These are phyloP conservation scores for Medicago ruthenica DNA, from an alignment of 306 rosid species.

Conservation along the genomic window DNA sequence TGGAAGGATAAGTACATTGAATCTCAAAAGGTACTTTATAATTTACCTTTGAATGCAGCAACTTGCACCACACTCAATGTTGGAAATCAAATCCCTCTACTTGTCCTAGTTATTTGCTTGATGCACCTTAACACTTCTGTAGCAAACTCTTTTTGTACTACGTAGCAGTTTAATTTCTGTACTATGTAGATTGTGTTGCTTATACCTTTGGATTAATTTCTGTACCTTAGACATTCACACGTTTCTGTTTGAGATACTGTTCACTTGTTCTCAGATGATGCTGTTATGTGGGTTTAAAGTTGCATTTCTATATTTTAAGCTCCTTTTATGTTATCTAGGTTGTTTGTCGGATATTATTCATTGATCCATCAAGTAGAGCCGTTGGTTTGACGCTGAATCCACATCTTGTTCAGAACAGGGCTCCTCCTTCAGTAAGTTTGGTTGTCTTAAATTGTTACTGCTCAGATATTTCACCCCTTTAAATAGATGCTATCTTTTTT, in stretches of 20 bases:
- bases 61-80: conserved; percentile 22
- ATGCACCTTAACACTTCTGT: conserved; percentile 2
- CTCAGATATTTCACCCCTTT: conserved; percentile 12
- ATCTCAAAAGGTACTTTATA: conserved; percentile 73
- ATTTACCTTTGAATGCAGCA: conserved; percentile 29
- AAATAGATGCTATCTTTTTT: conserved; percentile 8
- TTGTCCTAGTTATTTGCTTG: conserved; percentile 1
- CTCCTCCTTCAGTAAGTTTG: conserved; percentile 79
- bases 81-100: not conserved
- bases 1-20: conserved; percentile 77
- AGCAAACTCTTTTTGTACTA: not conserved
- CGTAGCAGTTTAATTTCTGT: conserved; percentile 10
- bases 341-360: conserved; percentile 82
- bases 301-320: conserved; percentile 26
- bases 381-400: conserved; percentile 95
- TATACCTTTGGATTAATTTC: conserved; percentile 17
- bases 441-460: conserved; percentile 23
- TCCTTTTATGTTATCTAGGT: conserved; percentile 57
- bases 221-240: not conserved
- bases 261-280: conserved; percentile 21
- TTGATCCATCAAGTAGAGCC: conserved; percentile 91
- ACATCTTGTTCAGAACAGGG: conserved; percentile 80
- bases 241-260: not conserved
- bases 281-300: conserved; percentile 28
- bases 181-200: conserved; percentile 26